Conservation (phyloP, 1,284 basidiomycete genomes). For the Sanghuangporus sanghuang region DNA sequence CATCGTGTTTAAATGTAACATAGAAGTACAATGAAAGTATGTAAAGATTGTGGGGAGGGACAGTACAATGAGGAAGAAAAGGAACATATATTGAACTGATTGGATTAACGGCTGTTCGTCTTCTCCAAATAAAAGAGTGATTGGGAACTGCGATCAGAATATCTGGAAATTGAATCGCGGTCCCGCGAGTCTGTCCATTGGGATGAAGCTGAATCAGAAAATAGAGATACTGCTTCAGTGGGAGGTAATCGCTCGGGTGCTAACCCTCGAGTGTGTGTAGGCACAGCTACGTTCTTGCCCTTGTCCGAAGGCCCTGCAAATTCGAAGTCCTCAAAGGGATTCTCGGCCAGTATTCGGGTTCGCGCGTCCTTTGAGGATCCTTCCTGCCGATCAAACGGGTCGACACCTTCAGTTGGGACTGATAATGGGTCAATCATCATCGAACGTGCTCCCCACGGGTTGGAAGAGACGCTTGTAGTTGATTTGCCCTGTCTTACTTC, state of each 20-base stretch:
- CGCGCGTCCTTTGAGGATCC: neutral
- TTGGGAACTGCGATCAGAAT: constrained; percentile 8
- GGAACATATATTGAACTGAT: neutral
- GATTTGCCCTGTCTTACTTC: neutral
- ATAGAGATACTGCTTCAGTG: neutral
- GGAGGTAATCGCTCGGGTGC: neutral
- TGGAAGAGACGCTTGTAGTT: constrained; percentile 12
- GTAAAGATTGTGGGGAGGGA: neutral
- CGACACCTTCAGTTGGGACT: neutral
- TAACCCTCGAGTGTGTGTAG: neutral
- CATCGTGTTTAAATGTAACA: neutral
- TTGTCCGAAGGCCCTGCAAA: neutral
- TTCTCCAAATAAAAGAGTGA: constrained; percentile 14
- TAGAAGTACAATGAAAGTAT: neutral
- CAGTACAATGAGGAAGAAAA: neutral
- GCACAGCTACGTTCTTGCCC: neutral
- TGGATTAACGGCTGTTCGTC: neutral
- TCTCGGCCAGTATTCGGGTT: neutral
- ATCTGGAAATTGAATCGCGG: constrained; percentile 1
- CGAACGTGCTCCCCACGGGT: constrained; percentile 7
- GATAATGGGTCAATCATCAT: neutral
- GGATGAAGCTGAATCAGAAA: neutral
- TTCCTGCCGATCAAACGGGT: neutral
- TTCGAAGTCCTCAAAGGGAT: constrained; percentile 19
- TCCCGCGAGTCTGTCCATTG: neutral